phyloP scores from a whole-genome alignment of 2,329 filamentous ascomycete species.

The Zasmidium citrigriseum region DNA sequence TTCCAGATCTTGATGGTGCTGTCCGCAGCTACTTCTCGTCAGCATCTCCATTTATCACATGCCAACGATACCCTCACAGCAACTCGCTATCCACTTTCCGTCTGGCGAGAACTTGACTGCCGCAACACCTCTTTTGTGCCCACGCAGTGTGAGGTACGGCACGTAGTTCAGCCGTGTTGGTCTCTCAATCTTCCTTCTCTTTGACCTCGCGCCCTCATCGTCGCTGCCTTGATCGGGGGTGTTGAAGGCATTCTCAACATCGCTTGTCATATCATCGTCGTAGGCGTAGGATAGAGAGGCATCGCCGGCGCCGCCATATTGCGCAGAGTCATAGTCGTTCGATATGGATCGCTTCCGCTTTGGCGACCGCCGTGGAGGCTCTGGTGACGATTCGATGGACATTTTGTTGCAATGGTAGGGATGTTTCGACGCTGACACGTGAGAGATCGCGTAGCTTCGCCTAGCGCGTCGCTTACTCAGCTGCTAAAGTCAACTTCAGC shows the following conservation, averaged over 20 bases:
- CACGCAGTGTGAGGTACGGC: slow-evolving; percentile 69
- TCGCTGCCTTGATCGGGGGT: slow-evolving; percentile 27
- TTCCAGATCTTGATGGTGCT: slow-evolving; percentile 91
- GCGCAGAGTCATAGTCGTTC: slow-evolving; percentile 12
- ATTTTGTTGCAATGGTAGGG: slow-evolving; percentile 9
- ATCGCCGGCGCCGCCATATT: slow-evolving; percentile 20
- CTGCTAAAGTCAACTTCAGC: background rate
- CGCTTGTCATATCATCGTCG: slow-evolving; percentile 32
- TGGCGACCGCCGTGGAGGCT: slow-evolving; percentile 26
- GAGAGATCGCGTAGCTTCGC: background rate
- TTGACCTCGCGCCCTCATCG: slow-evolving; percentile 24
- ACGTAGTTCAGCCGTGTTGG: slow-evolving; percentile 66
- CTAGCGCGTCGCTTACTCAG: background rate
- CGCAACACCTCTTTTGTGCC: slow-evolving; percentile 77
- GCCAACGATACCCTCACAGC: slow-evolving; percentile 52
- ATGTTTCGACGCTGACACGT: background rate
- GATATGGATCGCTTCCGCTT: slow-evolving; percentile 29
- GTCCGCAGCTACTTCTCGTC: slow-evolving; percentile 64
- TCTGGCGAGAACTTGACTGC: slow-evolving; percentile 90
- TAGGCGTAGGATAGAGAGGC: slow-evolving; percentile 33
- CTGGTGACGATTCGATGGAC: slow-evolving; percentile 20
- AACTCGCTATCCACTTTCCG: slow-evolving; percentile 84
- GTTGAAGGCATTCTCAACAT: slow-evolving; percentile 24
- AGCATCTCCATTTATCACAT: slow-evolving; percentile 1
- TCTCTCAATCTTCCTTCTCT: slow-evolving; percentile 39